Evolutionary conservation across 1,284 basidiomycete species (phyloP).

Genomic region (Inonotus obliquus): DNA sequence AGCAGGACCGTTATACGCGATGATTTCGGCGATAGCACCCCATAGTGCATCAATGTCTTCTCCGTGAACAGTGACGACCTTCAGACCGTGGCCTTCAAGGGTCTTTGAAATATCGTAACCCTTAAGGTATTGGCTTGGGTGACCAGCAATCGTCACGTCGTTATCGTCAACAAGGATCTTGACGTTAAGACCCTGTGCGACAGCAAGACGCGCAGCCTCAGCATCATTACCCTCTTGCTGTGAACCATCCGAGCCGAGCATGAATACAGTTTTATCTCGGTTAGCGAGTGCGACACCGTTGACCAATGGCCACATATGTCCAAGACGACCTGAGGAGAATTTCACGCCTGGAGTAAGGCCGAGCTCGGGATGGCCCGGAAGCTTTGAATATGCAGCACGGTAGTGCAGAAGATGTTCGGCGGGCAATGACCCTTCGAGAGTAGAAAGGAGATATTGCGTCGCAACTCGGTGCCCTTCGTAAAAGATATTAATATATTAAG

Average conservation of each 20-base stretch:
- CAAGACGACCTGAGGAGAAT: slow-evolving; percentile 82
- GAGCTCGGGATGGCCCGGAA: slow-evolving; percentile 82
- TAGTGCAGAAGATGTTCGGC: slow-evolving; percentile 77
- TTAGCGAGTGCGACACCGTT: slow-evolving; percentile 81
- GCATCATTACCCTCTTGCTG: slow-evolving; percentile 89
- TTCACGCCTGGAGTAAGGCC: slow-evolving; percentile 83
- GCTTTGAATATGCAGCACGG: slow-evolving; percentile 77
- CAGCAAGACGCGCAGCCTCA: slow-evolving; percentile 80
- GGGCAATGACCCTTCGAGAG: slow-evolving; percentile 66
- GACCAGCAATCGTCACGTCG: slow-evolving; percentile 82
- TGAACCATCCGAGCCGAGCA: slow-evolving; percentile 82
- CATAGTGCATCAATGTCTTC: slow-evolving; percentile 77
- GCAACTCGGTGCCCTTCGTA: slow-evolving; percentile 77
- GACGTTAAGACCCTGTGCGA: slow-evolving; percentile 74
- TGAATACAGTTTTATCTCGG: slow-evolving; percentile 70
- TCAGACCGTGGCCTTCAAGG: slow-evolving; percentile 74
- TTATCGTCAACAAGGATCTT: slow-evolving; percentile 86
- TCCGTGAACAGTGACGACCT: slow-evolving; percentile 66
- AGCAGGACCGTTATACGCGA: slow-evolving; percentile 66
- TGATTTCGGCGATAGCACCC: slow-evolving; percentile 51
- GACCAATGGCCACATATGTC: slow-evolving; percentile 79
- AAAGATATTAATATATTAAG: neutral
- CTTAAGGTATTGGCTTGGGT: slow-evolving; percentile 78
- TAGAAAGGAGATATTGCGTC: slow-evolving; percentile 78
- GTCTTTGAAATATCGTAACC: slow-evolving; percentile 71